Conservation (phyloP, 2,329 filamentous ascomycete genomes). For the Arthrinium phaeospermum region DNA sequence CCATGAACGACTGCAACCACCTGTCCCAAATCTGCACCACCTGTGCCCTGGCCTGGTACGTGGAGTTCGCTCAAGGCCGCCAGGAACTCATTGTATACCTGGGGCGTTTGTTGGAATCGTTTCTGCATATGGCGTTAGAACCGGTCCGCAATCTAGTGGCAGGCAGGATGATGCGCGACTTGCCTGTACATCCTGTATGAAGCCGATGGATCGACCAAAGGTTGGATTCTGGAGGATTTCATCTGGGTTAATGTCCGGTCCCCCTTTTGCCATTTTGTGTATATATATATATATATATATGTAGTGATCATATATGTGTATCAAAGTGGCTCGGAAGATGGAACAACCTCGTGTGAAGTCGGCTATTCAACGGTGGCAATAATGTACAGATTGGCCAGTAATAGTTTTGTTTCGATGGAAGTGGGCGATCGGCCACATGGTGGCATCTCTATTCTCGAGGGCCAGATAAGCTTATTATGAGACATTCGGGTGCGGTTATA, state of each 20-base stretch:
- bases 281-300: too few relatives aligned
- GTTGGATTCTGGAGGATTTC: slow-evolving; percentile 6
- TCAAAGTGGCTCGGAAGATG: too few relatives aligned
- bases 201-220: slow-evolving; percentile 8
- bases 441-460: neutral
- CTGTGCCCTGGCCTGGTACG: neutral
- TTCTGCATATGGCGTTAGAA: slow-evolving; percentile 8
- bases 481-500: neutral
- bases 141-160: neutral
- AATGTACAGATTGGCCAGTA: neutral
- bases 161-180: neutral
- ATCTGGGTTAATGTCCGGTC: neutral
- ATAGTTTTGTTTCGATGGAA: neutral
- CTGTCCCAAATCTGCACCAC: neutral
- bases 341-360: neutral
- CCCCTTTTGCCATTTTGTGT: neutral
- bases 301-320: too few relatives aligned
- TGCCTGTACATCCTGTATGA: slow-evolving; percentile 17
- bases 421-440: neutral
- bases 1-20: neutral
- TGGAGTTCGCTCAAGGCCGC: slow-evolving; percentile 4
- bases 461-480: slow-evolving; percentile 5
- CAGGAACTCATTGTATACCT: slow-evolving; percentile 5
- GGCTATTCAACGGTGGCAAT: neutral
- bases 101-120: slow-evolving; percentile 10